phyloP scores from a whole-genome alignment of 2,329 filamentous ascomycete genomes.

The Aureobasidium sp. region DNA sequence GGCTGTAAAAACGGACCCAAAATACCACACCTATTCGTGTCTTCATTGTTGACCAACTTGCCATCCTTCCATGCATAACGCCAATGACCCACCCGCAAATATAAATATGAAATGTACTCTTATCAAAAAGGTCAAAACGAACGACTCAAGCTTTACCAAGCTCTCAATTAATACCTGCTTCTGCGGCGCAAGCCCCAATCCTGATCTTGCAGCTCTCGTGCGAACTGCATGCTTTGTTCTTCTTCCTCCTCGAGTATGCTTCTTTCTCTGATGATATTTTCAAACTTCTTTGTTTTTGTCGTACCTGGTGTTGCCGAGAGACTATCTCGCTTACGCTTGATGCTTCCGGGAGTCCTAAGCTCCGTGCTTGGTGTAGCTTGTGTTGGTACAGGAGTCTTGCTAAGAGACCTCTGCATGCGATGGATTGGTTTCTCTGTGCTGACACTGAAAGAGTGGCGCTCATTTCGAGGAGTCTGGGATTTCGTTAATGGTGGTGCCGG shows the following conservation, averaged over 20 bases:
- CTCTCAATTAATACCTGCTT: constrained; percentile 2
- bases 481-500: constrained; percentile 13
- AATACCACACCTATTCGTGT: not conserved
- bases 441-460: not conserved
- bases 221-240: constrained; percentile 25
- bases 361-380: not conserved
- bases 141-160: not conserved
- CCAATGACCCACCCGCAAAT: not conserved
- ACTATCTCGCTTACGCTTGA: constrained; percentile 25
- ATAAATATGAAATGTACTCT: not conserved
- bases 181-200: constrained; percentile 14
- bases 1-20: not conserved
- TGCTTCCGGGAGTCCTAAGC: constrained; percentile 17
- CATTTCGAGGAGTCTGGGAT: constrained; percentile 4
- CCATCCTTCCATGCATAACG: not conserved
- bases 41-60: not conserved
- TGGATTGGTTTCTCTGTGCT: not conserved
- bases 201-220: constrained; percentile 24
- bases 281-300: constrained; percentile 21
- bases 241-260: constrained; percentile 19
- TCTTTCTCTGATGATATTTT: constrained; percentile 20
- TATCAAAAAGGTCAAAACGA: not conserved
- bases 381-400: constrained; percentile 15
- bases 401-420: not conserved
- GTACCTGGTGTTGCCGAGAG: constrained; percentile 25